These are phyloP conservation scores for Termitomyces sp. DNA, from an alignment of 768 basidiomycete species.

Conservation along the genomic window DNA sequence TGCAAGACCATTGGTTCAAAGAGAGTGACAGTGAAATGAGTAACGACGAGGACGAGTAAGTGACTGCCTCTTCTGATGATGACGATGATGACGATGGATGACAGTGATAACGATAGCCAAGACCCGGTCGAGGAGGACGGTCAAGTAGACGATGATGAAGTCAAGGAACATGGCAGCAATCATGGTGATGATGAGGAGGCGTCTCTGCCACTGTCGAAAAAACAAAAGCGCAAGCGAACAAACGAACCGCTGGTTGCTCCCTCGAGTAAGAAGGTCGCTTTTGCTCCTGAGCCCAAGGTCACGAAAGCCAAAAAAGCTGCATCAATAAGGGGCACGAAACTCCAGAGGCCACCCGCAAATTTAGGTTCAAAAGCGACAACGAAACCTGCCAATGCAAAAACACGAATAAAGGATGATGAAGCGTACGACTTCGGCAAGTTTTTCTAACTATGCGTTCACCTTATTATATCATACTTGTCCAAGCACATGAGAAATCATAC, in stretches of 20 bases:
- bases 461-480: not conserved
- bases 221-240: conserved; percentile 43
- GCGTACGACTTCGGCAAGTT: conserved; percentile 52
- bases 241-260: conserved; percentile 21
- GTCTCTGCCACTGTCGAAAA: conserved; percentile 25
- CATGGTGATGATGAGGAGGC: conserved; percentile 38
- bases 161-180: conserved; percentile 25
- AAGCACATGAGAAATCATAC: not conserved
- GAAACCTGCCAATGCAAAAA: conserved; percentile 13
- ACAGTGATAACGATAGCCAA: conserved; percentile 29
- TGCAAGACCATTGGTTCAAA: conserved; percentile 33
- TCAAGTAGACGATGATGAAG: conserved; percentile 31
- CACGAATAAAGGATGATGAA: conserved; percentile 21
- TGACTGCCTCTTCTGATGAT: conserved; percentile 33
- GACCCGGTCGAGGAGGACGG: conserved; percentile 33
- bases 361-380: conserved; percentile 13
- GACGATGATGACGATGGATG: conserved; percentile 31
- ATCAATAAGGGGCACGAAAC: conserved; percentile 6
- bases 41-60: conserved; percentile 24
- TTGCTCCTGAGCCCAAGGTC: conserved; percentile 28
- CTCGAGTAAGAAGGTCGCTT: conserved; percentile 50
- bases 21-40: conserved; percentile 1
- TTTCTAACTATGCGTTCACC: conserved; percentile 23
- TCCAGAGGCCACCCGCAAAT: conserved; percentile 10
- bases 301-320: conserved; percentile 14